These are phyloP conservation scores for Cardamine chenopodiifolia DNA, from an alignment of 345 rosid species.

Conservation along the genomic window DNA sequence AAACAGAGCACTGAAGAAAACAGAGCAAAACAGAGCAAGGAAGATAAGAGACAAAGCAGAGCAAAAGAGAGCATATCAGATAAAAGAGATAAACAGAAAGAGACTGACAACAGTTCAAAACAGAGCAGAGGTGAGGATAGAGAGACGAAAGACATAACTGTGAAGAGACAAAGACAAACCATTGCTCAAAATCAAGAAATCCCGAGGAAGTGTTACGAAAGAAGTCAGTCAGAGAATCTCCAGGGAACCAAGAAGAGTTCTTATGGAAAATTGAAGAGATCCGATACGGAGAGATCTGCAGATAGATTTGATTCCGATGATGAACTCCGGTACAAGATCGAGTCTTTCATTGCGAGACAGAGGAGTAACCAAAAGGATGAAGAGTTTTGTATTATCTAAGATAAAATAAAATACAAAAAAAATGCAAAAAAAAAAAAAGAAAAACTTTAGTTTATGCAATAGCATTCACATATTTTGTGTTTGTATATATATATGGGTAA, in stretches of 20 bases:
- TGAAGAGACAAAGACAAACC: conserved; percentile 24
- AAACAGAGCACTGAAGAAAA: conserved; percentile 28
- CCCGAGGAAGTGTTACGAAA: conserved; percentile 40
- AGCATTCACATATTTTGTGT: conserved; percentile 40
- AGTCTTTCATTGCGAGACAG: conserved; percentile 83
- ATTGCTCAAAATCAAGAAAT: conserved; percentile 13
- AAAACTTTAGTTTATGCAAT: conserved; percentile 40
- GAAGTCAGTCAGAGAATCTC: conserved; percentile 57
- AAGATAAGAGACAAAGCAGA: conserved; percentile 13
- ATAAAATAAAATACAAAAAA: not conserved
- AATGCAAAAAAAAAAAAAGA: conserved; percentile 1
- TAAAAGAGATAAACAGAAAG: conserved; percentile 11
- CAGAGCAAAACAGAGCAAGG: conserved; percentile 15
- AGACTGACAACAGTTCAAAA: conserved; percentile 1
- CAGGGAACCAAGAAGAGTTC: conserved; percentile 39
- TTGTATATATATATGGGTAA: conserved; percentile 30
- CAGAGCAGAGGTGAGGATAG: conserved; percentile 20
- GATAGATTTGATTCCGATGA: conserved; percentile 56
- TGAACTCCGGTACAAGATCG: conserved; percentile 62
- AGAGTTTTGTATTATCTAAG: conserved; percentile 47
- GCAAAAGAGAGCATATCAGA: conserved; percentile 25
- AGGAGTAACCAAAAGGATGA: conserved; percentile 71
- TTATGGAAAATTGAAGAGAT: conserved; percentile 40
- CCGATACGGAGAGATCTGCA: conserved; percentile 18
- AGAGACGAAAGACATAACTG: conserved; percentile 8